These are phyloP conservation scores for Serendipita indica DNA, from an alignment of 768 basidiomycete species.

Conservation along the genomic window DNA sequence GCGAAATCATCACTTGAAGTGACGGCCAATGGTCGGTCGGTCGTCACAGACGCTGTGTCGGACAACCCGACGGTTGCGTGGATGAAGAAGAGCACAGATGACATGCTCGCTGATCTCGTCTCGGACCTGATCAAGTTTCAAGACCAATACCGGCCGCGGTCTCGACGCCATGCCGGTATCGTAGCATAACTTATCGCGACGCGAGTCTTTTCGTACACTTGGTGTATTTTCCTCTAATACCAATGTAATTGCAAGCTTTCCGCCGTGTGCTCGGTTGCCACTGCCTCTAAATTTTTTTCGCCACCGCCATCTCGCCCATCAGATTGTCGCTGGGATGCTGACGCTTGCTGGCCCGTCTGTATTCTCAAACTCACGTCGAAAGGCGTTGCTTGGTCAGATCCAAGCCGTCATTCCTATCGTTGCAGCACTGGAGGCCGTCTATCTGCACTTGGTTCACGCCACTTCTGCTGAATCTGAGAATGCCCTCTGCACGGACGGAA, in stretches of 20 bases:
- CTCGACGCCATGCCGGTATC: neutral
- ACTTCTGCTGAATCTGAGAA: constrained; percentile 30
- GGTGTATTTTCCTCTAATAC: neutral
- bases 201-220: neutral
- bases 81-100: constrained; percentile 8
- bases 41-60: neutral
- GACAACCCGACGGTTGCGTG: constrained; percentile 7
- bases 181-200: neutral
- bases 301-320: neutral
- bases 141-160: neutral
- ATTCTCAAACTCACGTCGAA: constrained; percentile 55
- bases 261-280: neutral
- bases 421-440: constrained; percentile 62
- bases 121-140: neutral
- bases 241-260: neutral
- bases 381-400: constrained; percentile 45
- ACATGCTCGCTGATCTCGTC: constrained; percentile 1
- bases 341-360: constrained; percentile 64
- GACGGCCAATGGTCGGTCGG: neutral
- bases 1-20: neutral
- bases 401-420: constrained; percentile 39
- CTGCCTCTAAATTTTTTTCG: too few species aligned
- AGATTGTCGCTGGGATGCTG: constrained; percentile 41
- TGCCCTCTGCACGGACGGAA: constrained; percentile 32
- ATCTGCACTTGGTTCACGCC: constrained; percentile 72